phyloP scores from a whole-genome alignment of 176 grass and related monocot genomes.

The Oryza glumipatula region DNA sequence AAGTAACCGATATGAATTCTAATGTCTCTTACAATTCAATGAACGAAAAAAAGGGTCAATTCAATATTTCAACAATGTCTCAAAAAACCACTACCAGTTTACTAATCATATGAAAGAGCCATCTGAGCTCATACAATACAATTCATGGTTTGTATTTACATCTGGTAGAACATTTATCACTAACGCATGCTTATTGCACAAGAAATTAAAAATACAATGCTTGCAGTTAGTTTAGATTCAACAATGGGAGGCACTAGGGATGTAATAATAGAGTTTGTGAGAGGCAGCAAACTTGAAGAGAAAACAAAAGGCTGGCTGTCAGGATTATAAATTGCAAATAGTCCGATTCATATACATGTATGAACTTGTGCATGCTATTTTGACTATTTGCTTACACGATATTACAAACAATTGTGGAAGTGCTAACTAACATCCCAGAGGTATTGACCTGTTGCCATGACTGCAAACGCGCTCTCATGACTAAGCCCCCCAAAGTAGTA shows the following conservation, averaged over 20 bases:
- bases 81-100: neutral
- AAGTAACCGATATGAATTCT: slow-evolving; percentile 2
- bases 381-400: neutral
- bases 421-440: neutral
- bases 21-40: slow-evolving; percentile 1
- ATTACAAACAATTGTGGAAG: neutral
- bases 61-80: neutral
- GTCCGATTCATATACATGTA: neutral
- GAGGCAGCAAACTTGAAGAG: neutral
- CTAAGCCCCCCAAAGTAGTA: neutral
- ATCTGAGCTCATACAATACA: neutral
- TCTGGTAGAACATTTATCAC: neutral
- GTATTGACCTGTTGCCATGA: neutral
- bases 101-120: neutral
- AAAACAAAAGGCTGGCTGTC: neutral
- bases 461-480: neutral
- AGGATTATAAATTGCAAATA: neutral
- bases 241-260: no score
- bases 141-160: neutral
- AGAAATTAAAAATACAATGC: neutral
- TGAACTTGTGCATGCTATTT: neutral
- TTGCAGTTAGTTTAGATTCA: neutral
- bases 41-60: neutral
- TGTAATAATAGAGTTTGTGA: neutral
- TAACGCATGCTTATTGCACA: neutral